A percentile compares a stretch with the other conserved stretches of the same genome.
phyloP scores from a whole-genome alignment of 352 stramenopile genomes.

The Pythium volutum region DNA sequence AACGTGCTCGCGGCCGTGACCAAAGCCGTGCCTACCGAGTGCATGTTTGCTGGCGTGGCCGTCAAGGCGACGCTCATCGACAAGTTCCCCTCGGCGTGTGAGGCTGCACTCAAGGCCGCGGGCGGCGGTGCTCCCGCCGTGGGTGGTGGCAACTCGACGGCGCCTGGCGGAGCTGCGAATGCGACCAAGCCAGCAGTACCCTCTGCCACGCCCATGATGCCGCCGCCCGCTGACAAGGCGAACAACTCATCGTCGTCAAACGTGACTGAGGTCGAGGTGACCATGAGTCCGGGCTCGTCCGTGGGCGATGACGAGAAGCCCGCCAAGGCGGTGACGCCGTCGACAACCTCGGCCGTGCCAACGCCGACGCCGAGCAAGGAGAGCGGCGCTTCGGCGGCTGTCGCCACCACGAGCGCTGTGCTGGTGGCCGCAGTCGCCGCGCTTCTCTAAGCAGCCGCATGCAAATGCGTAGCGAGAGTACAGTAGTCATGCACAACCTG shows the following conservation, averaged over 20 bases:
- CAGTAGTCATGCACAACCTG: too few species aligned
- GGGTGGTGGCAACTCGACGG: not conserved
- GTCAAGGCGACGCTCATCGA: constrained; percentile 19
- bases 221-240: not conserved
- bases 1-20: constrained; percentile 20
- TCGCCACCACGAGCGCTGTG: not conserved
- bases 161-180: not conserved
- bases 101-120: not conserved
- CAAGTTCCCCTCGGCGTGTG: constrained; percentile 19
- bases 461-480: too few species aligned
- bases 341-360: not conserved
- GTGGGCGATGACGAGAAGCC: not conserved
- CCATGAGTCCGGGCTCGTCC: constrained; percentile 1
- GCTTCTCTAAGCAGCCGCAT: not conserved
- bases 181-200: not conserved
- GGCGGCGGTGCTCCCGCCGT: too few species aligned
- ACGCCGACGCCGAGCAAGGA: constrained; percentile 1
- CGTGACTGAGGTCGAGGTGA: constrained; percentile 8
- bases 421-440: constrained; percentile 1
- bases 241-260: not conserved
- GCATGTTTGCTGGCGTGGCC: constrained; percentile 4
- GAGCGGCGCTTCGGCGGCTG: not conserved
- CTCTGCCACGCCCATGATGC: not conserved
- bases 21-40: constrained; percentile 14
- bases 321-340: not conserved